Percentiles rank a stretch among this genome's conserved stretches.
Conservation (phyloP, 164 flowering plant species). For the Stephania japonica region DNA sequence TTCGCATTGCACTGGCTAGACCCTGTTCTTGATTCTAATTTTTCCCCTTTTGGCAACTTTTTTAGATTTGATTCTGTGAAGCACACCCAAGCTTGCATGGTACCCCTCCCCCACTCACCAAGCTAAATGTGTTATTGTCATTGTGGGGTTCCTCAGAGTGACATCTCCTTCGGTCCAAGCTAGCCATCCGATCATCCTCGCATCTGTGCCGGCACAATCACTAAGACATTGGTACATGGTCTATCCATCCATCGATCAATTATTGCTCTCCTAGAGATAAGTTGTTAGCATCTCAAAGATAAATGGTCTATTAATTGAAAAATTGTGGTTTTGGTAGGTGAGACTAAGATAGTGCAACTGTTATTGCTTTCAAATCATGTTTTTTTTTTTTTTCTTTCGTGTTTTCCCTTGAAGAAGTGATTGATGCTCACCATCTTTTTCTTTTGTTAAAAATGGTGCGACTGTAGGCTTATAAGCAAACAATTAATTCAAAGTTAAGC, state of each 20-base stretch:
- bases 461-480: neutral
- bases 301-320: neutral
- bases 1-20: neutral
- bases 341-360: slow-evolving; percentile 2
- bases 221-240: neutral
- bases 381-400: neutral
- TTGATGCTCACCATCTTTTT: neutral
- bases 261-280: neutral
- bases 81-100: neutral
- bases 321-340: slow-evolving; percentile 2
- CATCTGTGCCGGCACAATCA: neutral
- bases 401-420: neutral
- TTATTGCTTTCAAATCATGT: neutral
- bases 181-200: neutral
- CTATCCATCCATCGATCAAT: too few relatives aligned
- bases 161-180: neutral
- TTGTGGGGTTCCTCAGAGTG: neutral
- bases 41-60: neutral
- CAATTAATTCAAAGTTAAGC: neutral
- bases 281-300: neutral
- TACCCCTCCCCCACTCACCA: neutral
- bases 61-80: neutral
- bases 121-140: neutral
- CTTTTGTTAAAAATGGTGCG: neutral
- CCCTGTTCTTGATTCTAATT: neutral